A percentile compares a stretch with the other conserved stretches of the same genome.
These are phyloP conservation scores for Pyracantha coccinea DNA, from an alignment of 331 rosid genomes.

Conservation along the genomic window DNA sequence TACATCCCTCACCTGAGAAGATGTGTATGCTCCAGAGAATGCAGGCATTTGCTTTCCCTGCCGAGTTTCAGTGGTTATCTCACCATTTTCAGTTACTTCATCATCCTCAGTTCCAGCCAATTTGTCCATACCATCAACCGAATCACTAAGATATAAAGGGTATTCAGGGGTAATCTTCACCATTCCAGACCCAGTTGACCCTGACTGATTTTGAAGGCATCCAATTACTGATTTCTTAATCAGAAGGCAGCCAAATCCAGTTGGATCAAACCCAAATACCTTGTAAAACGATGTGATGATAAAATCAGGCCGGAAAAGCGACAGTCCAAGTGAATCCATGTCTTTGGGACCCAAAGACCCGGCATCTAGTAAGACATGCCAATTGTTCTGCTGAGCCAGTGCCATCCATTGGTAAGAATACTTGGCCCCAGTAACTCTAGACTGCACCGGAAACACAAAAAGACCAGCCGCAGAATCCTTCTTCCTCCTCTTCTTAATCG, in stretches of 20 bases:
- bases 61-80: constrained; percentile 46
- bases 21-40: constrained; percentile 87
- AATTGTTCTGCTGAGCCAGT: too few relatives aligned
- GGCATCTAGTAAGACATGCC: constrained; percentile 49
- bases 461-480: too few relatives aligned
- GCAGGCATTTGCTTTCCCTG: constrained; percentile 74
- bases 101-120: constrained; percentile 57
- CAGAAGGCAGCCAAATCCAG: constrained; percentile 93
- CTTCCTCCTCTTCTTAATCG: too few relatives aligned
- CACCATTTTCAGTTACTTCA: constrained; percentile 38
- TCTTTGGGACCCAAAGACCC: constrained; percentile 98
- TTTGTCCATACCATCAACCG: constrained; percentile 67
- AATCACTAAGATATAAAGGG: constrained; percentile 86
- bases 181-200: constrained; percentile 89
- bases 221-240: constrained; percentile 87
- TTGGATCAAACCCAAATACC: constrained; percentile 89
- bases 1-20: constrained; percentile 90
- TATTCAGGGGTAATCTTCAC: constrained; percentile 92
- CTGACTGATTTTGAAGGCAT: constrained; percentile 83
- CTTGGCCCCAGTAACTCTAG: too few relatives aligned
- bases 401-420: too few relatives aligned
- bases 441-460: too few relatives aligned
- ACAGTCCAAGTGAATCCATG: constrained; percentile 97
- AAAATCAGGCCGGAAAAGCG: constrained; percentile 93
- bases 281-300: constrained; percentile 85